Evolutionary conservation across 2,329 filamentous ascomycete species (phyloP), one percentile per base, ranked within the genome.

Genomic region (Diaporthe helianthi): DNA sequence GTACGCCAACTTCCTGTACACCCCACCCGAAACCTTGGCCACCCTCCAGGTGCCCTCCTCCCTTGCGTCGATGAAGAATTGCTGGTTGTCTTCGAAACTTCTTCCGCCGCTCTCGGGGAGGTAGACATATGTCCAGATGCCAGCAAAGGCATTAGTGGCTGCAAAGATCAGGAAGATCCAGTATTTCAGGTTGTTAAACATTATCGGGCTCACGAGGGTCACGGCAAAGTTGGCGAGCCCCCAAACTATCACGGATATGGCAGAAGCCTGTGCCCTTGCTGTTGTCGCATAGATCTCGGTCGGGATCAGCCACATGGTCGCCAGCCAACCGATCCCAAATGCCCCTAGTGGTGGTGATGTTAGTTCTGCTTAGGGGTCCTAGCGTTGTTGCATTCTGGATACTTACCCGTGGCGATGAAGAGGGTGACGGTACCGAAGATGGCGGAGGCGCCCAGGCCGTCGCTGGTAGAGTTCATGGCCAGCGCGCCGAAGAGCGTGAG

Each of bases 271-370:
- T 1, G 85, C 85, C 17, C 86, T 80, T 0, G 84, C 84, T 1
- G 83, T 83, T 3, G 83, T 86, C 0, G 86, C 85, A 72, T 82
- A 88, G 68, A 88, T 87, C 72, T 89, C 86, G 0, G 86, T 88
- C 0, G 86, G 86, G 46, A 88, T 86, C 4, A 89, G 78, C 87
- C 87, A 89, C 22, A 86, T 82, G 1, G 87, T 86, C 1, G 86
- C 80, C 2, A 89, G 80, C 87, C 87, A 89, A 29, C 85, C 85
- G 53, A 89, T 86, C 4, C 87, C 87, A 69, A 89, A 89, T 22
- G 86, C 84, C 9, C n/a, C n/a, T n/a, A n/a, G n/a, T n/a, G n/a
- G n/a, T n/a, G n/a, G n/a, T n/a, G n/a, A n/a, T n/a, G n/a, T n/a
- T n/a, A n/a, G n/a, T n/a, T n/a, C n/a, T n/a, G n/a, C n/a, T n/a